A percentile compares a stretch with the other conserved stretches of the same genome.
Conservation (phyloP, 257 asterid genomes). For the Petunia secreta region DNA sequence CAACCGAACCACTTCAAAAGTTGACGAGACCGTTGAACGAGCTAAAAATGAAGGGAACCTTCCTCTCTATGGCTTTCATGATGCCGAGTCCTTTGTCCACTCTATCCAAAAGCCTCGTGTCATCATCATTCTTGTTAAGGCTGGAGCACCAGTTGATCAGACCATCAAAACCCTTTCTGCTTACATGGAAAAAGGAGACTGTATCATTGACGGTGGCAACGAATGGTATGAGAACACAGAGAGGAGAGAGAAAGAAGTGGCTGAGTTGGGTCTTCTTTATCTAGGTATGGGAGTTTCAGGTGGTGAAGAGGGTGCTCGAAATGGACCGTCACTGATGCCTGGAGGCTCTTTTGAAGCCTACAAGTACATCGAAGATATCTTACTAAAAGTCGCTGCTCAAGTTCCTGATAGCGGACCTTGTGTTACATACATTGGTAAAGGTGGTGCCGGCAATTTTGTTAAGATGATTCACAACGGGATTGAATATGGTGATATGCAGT, state of each 20-base stretch:
- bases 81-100: slow-evolving; percentile 76
- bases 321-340: slow-evolving; percentile 97
- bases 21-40: slow-evolving; percentile 89
- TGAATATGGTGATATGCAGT: slow-evolving; percentile 98
- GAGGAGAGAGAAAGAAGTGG: slow-evolving; percentile 82
- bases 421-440: slow-evolving; percentile 87
- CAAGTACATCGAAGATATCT: slow-evolving; percentile 81
- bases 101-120: slow-evolving; percentile 97
- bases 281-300: slow-evolving; percentile 99
- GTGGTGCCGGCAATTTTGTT: slow-evolving; percentile 93
- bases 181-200: slow-evolving; percentile 93
- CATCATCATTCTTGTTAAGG: slow-evolving; percentile 91
- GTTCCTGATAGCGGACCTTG: slow-evolving; percentile 97
- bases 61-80: slow-evolving; percentile 83
- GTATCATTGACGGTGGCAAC: slow-evolving; percentile 94
- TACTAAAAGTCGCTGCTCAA: slow-evolving; percentile 91
- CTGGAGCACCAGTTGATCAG: slow-evolving; percentile 95
- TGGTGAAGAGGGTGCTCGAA: slow-evolving; percentile 96
- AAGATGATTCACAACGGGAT: slow-evolving; percentile 97
- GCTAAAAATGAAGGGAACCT: slow-evolving; percentile 88
- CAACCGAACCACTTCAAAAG: slow-evolving; percentile 94
- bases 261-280: slow-evolving; percentile 75
- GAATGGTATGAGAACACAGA: slow-evolving; percentile 99
- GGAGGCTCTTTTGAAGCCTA: slow-evolving; percentile 89
- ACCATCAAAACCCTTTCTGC: slow-evolving; percentile 89